Evolutionary conservation across 2,329 filamentous ascomycete species (phyloP), one percentile per base, ranked within the genome.

Genomic region (Zopfia rhizophila): DNA sequence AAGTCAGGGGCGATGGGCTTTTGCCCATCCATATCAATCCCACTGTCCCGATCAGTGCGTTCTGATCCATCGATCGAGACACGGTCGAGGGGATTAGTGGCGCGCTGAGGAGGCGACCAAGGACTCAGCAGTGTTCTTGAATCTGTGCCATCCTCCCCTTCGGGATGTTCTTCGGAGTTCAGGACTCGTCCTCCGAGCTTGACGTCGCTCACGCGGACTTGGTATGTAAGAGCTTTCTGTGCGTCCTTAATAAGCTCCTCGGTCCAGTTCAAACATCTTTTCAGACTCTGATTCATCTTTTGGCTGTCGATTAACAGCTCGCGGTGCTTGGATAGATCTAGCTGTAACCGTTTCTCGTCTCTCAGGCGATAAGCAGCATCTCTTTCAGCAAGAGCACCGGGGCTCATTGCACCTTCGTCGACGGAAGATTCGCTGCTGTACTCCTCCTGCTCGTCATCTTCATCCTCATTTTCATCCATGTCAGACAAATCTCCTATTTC

Each of bases 211-310:
- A 89, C 83, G 21, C 82, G 82, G 18, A 97, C 90, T 46, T 83
- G 81, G 66, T 96, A 96, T 35, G 88, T 87, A 2, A 99, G 80
- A 0, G 94, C 94, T 66, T 90, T 93, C 64, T 86, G 89, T 5
- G 89, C 94, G 59, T 97, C 91, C 36, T 84, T 87, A 68, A 99
- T 96, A 31, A 99, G 81, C 53, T 89, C 87, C 66, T 99, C 93
- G 0, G 92, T 95, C 83, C 90, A 93, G 56, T 86, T 86, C 23
- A 97, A 80, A 69, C 94, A 99, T 35, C 90, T 83, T 70, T 91
- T 95, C 32, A 99, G 82, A 68, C 90, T 96, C 69, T 95, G 90
- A 66, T 97, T 97, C 79, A 97, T 91, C 75, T 91, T 95, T 65
- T 97, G 91, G 57, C 89, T 94, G 68, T 96, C 92, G 27, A 91